Conservation (phyloP, 805 yeast species). For the Pichia deserticola region DNA sequence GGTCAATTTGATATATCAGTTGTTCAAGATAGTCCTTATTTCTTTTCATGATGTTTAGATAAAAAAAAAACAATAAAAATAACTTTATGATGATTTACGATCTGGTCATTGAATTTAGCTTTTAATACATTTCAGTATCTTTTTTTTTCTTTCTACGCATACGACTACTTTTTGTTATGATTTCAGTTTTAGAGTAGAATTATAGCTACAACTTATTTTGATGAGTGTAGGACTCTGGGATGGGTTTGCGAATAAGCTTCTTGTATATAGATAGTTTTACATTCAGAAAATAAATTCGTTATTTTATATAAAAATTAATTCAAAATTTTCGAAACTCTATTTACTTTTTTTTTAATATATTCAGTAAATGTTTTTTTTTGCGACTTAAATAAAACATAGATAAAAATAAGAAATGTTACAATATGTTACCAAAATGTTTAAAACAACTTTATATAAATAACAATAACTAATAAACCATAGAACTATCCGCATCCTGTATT, state of each 20-base stretch:
- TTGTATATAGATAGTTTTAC: conserved; percentile 1
- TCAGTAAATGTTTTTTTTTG: background rate
- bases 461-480: background rate
- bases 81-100: background rate
- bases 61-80: too few species aligned
- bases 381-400: background rate
- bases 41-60: conserved; percentile 39
- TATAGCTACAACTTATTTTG: background rate
- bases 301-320: background rate
- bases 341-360: background rate
- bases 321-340: background rate
- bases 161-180: background rate
- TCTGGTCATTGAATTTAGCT: background rate
- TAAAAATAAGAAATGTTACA: background rate
- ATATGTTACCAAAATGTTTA: too few species aligned
- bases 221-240: conserved; percentile 1
- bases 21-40: conserved; percentile 69
- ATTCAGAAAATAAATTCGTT: background rate
- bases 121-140: background rate
- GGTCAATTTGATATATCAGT: conserved; percentile 79
- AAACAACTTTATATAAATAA: too few species aligned
- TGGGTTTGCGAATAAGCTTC: conserved; percentile 1
- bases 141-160: background rate
- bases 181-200: too few species aligned
- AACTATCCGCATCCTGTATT: background rate